Base-by-base conservation (phyloP, 495 filamentous ascomycete species). In the Lophium mytilinum region DNA sequence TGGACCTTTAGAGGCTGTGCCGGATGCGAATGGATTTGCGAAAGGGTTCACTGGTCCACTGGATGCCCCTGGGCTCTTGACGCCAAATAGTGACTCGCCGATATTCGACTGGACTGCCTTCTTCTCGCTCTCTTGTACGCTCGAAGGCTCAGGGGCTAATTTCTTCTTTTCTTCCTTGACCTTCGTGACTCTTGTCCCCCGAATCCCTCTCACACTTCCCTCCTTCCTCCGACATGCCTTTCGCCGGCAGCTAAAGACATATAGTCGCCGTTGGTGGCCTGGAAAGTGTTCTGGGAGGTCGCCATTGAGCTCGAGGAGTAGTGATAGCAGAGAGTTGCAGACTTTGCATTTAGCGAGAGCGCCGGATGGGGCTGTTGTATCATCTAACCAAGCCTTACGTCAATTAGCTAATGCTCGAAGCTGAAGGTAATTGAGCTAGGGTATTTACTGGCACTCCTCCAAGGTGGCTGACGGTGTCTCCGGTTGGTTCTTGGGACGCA, bases 221-320 rank as follows among this genome's bases (percentile, higher is more conserved):
- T 84, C 81, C 67, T 90, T 92, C 46, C 89, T 77, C 67, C 88
- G 82, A 68, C 93, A 99, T 18, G 82, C 75, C 68, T 89, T 92
- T 52, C 81, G 75, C 52, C 79, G 78, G 68, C 93, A 99, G 40
- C 78, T 77, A 65, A 90, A 90, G 10, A 97, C 73, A 64, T 96
- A 96, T 39, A 97, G 66, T 43, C 92, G 80, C 52, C 93, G 75
- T 67, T 96, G 90, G 67, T 97, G 85, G 21, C 82, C 82, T 17
- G 88, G 87, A 67, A 94, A 95, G 37, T 80, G 76, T 37, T 94
- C 86, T 17, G 89, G 90, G 37, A 99, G 76, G 58, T 95, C 90
- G 64, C 83, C 92, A 72, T 99, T 88, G 42, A 99, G 77, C 70
- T 97, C 89, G 41, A 99, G 80, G 11, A 97, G 80, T 4, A 96